Percentiles rank a stretch among this genome's conserved stretches.
These are phyloP conservation scores for Nothopassalora personata DNA, from an alignment of 2,329 filamentous ascomycete species.

Conservation along the genomic window DNA sequence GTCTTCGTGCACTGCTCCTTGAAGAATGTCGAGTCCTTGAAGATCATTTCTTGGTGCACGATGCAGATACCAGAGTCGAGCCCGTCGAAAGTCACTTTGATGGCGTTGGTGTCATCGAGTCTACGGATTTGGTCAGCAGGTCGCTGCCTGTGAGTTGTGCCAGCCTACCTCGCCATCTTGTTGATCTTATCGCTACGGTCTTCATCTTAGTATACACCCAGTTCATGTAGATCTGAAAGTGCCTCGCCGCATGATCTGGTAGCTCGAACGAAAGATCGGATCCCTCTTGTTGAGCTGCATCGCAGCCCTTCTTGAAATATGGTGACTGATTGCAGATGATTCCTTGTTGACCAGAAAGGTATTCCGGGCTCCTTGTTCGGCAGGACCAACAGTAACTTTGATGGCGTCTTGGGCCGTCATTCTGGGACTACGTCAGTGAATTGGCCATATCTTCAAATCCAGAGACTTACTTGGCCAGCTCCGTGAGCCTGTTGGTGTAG, in stretches of 20 bases:
- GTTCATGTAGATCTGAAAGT: not conserved
- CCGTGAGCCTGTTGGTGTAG: not conserved
- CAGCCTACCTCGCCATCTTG: not conserved
- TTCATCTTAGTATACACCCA: not conserved
- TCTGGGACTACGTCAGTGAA: too few relatives aligned
- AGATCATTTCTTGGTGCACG: not conserved
- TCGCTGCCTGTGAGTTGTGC: not conserved
- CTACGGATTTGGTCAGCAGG: not conserved
- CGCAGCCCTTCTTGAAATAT: not conserved
- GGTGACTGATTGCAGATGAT: not conserved
- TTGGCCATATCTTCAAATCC: not conserved
- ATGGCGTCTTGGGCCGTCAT: not conserved
- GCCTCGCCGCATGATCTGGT: not conserved
- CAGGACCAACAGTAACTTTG: not conserved
- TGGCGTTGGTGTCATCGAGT: not conserved
- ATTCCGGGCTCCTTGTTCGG: not conserved
- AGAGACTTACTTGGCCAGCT: not conserved
- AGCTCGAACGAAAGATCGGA: not conserved
- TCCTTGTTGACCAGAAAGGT: not conserved
- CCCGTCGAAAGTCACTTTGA: not conserved
- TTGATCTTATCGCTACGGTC: not conserved
- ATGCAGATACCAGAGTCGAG: not conserved
- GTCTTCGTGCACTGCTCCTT: not conserved
- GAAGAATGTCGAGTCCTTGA: not conserved
- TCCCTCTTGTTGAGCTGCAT: not conserved